These are phyloP conservation scores for Eutypa lata DNA, from an alignment of 2,329 filamentous ascomycete genomes.

Conservation along the genomic window DNA sequence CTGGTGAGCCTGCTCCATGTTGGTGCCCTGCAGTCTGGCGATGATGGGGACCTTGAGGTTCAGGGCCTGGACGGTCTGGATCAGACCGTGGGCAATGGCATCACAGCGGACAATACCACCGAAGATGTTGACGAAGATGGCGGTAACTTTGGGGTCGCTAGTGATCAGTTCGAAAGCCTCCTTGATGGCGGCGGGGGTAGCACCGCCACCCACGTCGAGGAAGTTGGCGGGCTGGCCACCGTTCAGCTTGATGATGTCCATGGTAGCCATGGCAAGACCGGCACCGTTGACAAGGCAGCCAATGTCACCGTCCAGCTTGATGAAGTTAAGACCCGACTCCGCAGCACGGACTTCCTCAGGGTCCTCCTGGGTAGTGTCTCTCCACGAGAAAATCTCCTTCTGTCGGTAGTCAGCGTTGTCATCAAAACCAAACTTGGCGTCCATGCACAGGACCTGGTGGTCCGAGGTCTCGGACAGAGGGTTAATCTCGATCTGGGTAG, in stretches of 20 bases:
- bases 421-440: conserved; percentile 97
- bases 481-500: conserved; percentile 99
- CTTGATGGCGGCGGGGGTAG: conserved; percentile 93
- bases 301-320: conserved; percentile 99
- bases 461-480: conserved; percentile 96
- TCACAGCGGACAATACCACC: conserved; percentile 98
- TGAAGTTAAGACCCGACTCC: conserved; percentile 95
- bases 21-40: conserved; percentile 95
- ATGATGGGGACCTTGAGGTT: conserved; percentile 97
- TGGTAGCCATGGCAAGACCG: conserved; percentile 98
- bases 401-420: conserved; percentile 99
- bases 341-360: conserved; percentile 96
- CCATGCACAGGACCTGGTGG: conserved; percentile 98
- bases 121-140: conserved; percentile 99
- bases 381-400: conserved; percentile 91
- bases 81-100: conserved; percentile 92
- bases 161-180: conserved; percentile 99
- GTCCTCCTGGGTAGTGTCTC: conserved; percentile 94
- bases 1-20: conserved; percentile 92
- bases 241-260: conserved; percentile 99
- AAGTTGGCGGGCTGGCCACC: conserved; percentile 96
- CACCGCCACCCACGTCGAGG: conserved; percentile 96
- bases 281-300: conserved; percentile 99
- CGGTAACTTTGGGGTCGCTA: conserved; percentile 94
- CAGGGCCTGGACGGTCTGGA: conserved; percentile 91